Evolutionary conservation across 192 early-diverging fungal species (phyloP), one percentile per base, ranked within the genome.

Genomic region (Linnemannia exigua): DNA sequence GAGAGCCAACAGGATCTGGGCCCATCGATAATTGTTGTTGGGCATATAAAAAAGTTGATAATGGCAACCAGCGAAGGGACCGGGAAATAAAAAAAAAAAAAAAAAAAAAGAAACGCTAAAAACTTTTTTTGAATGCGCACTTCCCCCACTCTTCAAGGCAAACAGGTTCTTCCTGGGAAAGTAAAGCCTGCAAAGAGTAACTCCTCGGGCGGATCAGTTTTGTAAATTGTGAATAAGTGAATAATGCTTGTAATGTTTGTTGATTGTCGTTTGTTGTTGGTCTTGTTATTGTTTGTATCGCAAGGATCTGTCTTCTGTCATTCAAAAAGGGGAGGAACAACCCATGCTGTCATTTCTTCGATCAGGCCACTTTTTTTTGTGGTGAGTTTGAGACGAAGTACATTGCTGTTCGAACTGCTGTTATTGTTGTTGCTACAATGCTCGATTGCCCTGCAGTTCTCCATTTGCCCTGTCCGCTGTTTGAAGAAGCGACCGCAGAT

Each of bases 161-260:
- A 46, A 67, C 76, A 68, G 50, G 52, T 52, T 71, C 52, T 71
- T 63, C 70, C 70, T 72, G 70, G 28, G 38, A 33, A 33, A 17
- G 25, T 71, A 31, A 12, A 31, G 58, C 3, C 15, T 72, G 41
- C 3, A 38, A 31, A 48, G 9, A 38, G 15, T 9, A 14, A 22
- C 69, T 25, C 17, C n/a, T 54, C 52, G 52, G n/a, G 25, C n/a
- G 52, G 52, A 11, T n/a, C n/a, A 54, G 52, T 8, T 11, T 25
- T 54, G n/a, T n/a, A n/a, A n/a, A n/a, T n/a, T n/a, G n/a, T n/a
- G 41, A 44, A 9, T 44, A 44, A 44, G 9, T 6, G 9, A 6
- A 44, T 44, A 44, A 44, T 44, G 41, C 41, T 44, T 44, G 41
- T 44, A 25, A 31, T 63, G 25, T 25, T 31, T 63, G 14, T 63